Conservation (phyloP, 768 basidiomycete genomes). For the Galerina marginata region DNA sequence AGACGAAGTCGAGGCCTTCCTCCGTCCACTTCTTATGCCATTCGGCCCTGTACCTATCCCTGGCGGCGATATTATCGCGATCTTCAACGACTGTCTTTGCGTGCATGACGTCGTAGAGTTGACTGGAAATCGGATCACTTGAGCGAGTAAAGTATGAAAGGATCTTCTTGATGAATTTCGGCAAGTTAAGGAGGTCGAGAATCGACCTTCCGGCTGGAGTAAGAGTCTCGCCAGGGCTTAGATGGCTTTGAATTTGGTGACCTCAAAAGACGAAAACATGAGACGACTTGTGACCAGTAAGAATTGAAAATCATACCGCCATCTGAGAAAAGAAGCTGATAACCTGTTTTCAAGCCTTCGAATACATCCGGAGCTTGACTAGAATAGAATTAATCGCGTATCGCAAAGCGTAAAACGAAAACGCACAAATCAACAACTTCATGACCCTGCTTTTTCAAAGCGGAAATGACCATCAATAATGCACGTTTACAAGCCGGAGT, state of each 20-base stretch:
- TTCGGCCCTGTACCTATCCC: conserved; percentile 46
- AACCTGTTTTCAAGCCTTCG: conserved; percentile 56
- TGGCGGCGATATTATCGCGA: conserved; percentile 50
- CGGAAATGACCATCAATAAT: conserved; percentile 52
- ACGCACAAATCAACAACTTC: conserved; percentile 68
- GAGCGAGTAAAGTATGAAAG: conserved; percentile 45
- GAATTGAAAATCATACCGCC: conserved; percentile 44
- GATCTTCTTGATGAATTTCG: conserved; percentile 46
- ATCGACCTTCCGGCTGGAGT: conserved; percentile 35
- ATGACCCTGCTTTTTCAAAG: conserved; percentile 63
- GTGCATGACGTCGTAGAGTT: conserved; percentile 44
- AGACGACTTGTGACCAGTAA: conserved; percentile 12
- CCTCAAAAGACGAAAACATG: conserved; percentile 36
- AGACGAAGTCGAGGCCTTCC: conserved; percentile 63
- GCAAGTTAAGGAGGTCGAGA: conserved; percentile 41
- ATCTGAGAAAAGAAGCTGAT: conserved; percentile 62
- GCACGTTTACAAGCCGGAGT: conserved; percentile 69
- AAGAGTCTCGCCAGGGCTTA: conserved; percentile 39
- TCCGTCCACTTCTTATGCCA: conserved; percentile 54
- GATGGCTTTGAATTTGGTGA: conserved; percentile 42
- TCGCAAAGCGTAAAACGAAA: background rate
- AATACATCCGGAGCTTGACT: conserved; percentile 52
- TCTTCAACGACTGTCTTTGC: conserved; percentile 57
- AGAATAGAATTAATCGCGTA: conserved; percentile 1
- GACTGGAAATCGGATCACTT: conserved; percentile 42